Evolutionary conservation across 2,329 filamentous ascomycete genomes (phyloP).

Genomic region (Trichoderma sp.): DNA sequence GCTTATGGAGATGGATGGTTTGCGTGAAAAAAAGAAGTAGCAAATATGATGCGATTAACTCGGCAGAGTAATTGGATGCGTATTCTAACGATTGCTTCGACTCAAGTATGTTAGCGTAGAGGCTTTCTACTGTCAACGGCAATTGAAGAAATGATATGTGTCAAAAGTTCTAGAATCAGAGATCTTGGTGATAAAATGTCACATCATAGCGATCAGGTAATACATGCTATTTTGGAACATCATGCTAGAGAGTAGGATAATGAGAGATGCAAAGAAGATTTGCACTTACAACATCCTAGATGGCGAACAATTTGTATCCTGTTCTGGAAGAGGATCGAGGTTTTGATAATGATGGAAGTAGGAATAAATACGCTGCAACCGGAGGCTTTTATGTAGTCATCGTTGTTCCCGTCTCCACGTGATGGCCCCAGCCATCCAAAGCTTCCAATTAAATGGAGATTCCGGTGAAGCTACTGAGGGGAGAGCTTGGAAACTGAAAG

Average conservation of each 20-base stretch:
- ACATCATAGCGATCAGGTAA: constrained; percentile 58
- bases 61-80: not conserved
- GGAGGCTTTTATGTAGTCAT: not conserved
- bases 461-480: not conserved
- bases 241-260: constrained; percentile 38
- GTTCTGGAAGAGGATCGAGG: constrained; percentile 15
- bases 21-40: not conserved
- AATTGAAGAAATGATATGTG: not conserved
- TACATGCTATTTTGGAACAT: constrained; percentile 57
- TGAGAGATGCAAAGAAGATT: not conserved
- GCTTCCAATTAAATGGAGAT: not conserved
- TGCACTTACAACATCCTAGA: constrained; percentile 7
- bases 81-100: not conserved
- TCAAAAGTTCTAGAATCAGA: constrained; percentile 50
- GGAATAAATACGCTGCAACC: not conserved
- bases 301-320: constrained; percentile 15
- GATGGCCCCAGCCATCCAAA: constrained; percentile 12
- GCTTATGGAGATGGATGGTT: not conserved
- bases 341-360: not conserved
- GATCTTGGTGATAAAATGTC: constrained; percentile 67
- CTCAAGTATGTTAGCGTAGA: constrained; percentile 13
- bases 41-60: not conserved
- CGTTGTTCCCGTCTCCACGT: constrained; percentile 12
- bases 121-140: not conserved
- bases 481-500: not conserved